A percentile compares a stretch with the other conserved stretches of the same genome.
Conservation (phyloP, 1,139 yeast species). For the Saccharomyces hybrid region DNA sequence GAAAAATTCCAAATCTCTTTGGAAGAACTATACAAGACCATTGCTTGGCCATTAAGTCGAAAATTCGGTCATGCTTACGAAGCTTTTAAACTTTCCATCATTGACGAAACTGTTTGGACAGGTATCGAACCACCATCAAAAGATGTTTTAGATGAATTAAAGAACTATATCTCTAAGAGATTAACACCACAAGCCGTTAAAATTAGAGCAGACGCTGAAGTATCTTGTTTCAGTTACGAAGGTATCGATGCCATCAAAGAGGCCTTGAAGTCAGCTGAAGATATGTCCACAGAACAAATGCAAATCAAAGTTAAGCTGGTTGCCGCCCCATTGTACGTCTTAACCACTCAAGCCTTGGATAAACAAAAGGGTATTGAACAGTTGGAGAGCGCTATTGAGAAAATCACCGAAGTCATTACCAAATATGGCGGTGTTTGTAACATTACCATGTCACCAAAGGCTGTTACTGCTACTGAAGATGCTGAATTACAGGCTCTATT, state of each 20-base stretch:
- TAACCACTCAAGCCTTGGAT: slow-evolving; percentile 88
- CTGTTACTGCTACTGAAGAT: slow-evolving; percentile 96
- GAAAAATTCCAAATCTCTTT: slow-evolving; percentile 87
- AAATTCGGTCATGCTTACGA: slow-evolving; percentile 96
- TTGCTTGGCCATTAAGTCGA: slow-evolving; percentile 97
- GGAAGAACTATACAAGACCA: slow-evolving; percentile 74
- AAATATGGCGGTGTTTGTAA: slow-evolving; percentile 79
- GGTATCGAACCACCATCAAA: slow-evolving; percentile 56
- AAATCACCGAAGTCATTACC: slow-evolving; percentile 61
- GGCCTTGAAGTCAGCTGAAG: slow-evolving; percentile 84
- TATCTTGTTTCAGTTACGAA: slow-evolving; percentile 92
- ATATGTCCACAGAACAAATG: slow-evolving; percentile 71
- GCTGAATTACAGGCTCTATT: slow-evolving; percentile 94
- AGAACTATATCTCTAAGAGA: slow-evolving; percentile 80
- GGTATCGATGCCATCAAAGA: slow-evolving; percentile 95
- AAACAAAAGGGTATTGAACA: slow-evolving; percentile 79
- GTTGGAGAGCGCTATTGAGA: slow-evolving; percentile 71
- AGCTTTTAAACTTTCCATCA: slow-evolving; percentile 92
- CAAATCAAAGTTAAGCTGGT: slow-evolving; percentile 87
- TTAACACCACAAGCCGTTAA: slow-evolving; percentile 97
- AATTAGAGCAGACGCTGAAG: slow-evolving; percentile 96
- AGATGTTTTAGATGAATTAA: slow-evolving; percentile 72
- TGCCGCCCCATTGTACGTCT: slow-evolving; percentile 94
- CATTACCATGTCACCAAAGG: slow-evolving; percentile 97
- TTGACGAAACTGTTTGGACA: slow-evolving; percentile 83